Conservation (phyloP, 2,329 filamentous ascomycete species). For the Ophiostoma himal-ulmi region DNA sequence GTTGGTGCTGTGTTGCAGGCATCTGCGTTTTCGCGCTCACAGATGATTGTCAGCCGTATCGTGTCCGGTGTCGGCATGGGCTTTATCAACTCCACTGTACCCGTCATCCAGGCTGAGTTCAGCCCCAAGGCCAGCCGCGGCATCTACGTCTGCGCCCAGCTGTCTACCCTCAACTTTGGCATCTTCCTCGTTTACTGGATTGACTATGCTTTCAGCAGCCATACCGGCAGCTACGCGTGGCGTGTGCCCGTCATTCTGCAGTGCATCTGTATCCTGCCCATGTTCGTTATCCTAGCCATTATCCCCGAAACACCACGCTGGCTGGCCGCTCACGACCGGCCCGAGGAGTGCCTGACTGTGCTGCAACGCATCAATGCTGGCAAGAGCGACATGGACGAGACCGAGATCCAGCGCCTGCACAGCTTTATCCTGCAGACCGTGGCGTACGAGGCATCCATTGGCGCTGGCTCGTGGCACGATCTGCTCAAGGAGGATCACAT, state of each 20-base stretch:
- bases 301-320: slow-evolving; percentile 44
- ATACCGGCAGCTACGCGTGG: slow-evolving; percentile 33
- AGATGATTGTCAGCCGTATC: slow-evolving; percentile 39
- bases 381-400: slow-evolving; percentile 28
- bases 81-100: slow-evolving; percentile 28
- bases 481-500: slow-evolving; percentile 43
- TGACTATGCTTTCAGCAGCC: slow-evolving; percentile 36
- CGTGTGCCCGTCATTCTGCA: slow-evolving; percentile 42
- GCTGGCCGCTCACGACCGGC: slow-evolving; percentile 37
- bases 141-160: slow-evolving; percentile 25
- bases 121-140: slow-evolving; percentile 20
- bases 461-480: slow-evolving; percentile 45
- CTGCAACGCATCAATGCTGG: slow-evolving; percentile 29
- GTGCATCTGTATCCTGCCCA: slow-evolving; percentile 37
- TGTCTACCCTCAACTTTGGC: slow-evolving; percentile 33
- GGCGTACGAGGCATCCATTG: slow-evolving; percentile 33
- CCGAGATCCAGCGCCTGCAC: slow-evolving; percentile 31
- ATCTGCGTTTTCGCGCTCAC: slow-evolving; percentile 34
- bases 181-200: slow-evolving; percentile 37
- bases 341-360: slow-evolving; percentile 32
- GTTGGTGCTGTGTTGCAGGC: slow-evolving; percentile 35
- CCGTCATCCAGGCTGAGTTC: slow-evolving; percentile 38
- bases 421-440: slow-evolving; percentile 27
- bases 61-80: slow-evolving; percentile 41
- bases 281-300: slow-evolving; percentile 33